These are phyloP conservation scores for Cyphellophora europaea DNA, from an alignment of 2,329 filamentous ascomycete species.

Conservation along the genomic window DNA sequence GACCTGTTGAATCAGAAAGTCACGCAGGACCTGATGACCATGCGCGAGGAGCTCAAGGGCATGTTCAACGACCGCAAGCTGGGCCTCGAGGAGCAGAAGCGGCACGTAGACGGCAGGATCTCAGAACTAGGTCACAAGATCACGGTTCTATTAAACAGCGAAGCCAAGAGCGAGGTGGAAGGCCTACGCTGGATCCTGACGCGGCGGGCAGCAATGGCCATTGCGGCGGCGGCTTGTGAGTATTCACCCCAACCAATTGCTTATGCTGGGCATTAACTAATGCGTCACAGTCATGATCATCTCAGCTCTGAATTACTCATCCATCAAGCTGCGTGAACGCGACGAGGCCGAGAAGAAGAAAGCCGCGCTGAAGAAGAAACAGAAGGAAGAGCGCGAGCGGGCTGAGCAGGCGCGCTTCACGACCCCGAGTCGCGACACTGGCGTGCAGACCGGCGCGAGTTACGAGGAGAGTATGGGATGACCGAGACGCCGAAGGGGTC, in stretches of 20 bases:
- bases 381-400: constrained; percentile 10
- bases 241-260: constrained; percentile 5
- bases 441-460: constrained; percentile 12
- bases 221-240: constrained; percentile 43
- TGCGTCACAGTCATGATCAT: constrained; percentile 35
- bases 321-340: constrained; percentile 26
- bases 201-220: constrained; percentile 51
- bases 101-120: constrained; percentile 74
- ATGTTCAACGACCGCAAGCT: constrained; percentile 96
- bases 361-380: constrained; percentile 23
- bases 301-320: constrained; percentile 34
- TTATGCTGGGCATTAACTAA: constrained; percentile 2
- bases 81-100: constrained; percentile 79
- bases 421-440: constrained; percentile 8
- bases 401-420: constrained; percentile 10
- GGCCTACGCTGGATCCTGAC: constrained; percentile 78
- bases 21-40: constrained; percentile 67
- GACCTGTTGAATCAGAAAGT: constrained; percentile 81
- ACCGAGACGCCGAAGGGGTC: not conserved
- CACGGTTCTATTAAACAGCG: constrained; percentile 78
- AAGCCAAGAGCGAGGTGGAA: constrained; percentile 86
- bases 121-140: constrained; percentile 97
- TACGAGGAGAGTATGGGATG: constrained; percentile 11
- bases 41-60: constrained; percentile 88
- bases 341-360: constrained; percentile 26